A percentile compares a stretch with the other conserved stretches of the same genome.
phyloP scores from a whole-genome alignment of 768 basidiomycete genomes.

The Suillus clintonianus region DNA sequence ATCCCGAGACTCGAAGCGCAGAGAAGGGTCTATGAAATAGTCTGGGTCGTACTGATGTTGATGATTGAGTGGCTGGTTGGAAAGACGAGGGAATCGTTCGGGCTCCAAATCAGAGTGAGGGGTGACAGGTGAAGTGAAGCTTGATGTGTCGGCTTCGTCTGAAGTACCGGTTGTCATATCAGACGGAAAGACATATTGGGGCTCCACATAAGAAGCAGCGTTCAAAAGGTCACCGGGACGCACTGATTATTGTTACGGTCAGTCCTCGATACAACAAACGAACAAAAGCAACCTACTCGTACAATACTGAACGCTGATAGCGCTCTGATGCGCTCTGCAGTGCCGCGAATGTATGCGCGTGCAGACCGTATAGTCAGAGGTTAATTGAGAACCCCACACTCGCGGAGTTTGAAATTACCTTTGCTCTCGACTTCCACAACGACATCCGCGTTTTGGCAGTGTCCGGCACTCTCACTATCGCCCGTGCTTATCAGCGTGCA shows the following conservation, averaged over 20 bases:
- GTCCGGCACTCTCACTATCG: conserved; percentile 57
- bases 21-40: not conserved
- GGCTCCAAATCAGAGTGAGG: not conserved
- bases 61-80: not conserved
- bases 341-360: not conserved
- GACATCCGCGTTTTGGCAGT: too few relatives aligned
- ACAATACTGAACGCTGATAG: not conserved
- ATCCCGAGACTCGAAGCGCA: not conserved
- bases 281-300: not conserved
- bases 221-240: not conserved
- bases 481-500: conserved; percentile 72
- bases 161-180: not conserved
- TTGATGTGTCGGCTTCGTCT: not conserved
- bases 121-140: not conserved
- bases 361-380: too few relatives aligned
- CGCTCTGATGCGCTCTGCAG: not conserved
- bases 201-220: not conserved
- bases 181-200: not conserved
- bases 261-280: not conserved
- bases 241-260: not conserved
- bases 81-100: not conserved
- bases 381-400: too few relatives aligned
- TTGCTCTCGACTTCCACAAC: too few relatives aligned
- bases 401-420: too few relatives aligned
- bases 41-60: not conserved